Base-by-base conservation (phyloP, 2,329 filamentous ascomycete species). In the Aspergillus floridensis region DNA sequence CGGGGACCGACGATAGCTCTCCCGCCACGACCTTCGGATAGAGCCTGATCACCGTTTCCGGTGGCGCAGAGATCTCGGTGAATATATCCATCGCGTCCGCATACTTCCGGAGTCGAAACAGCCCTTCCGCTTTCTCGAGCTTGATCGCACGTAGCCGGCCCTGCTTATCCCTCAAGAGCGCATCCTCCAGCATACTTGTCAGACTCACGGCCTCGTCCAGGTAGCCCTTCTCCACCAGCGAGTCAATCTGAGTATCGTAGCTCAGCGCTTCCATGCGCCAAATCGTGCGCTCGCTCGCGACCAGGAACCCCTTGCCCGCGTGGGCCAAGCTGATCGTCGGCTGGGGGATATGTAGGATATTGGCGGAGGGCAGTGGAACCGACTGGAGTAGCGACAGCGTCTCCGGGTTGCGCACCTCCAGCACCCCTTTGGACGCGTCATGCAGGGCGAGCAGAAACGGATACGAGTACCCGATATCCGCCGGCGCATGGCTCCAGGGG, bases 261-360 rank as follows among this genome's bases (percentile, higher is more conserved):
- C 93, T 90, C 41, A 93, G 87, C 3, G 93, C 90, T 63, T 88
- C 91, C 95, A 99, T 98, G 67, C 95, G 89, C 95, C 95, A 99
- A 41, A 99, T 90, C 35, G 85, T 89, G 49, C 95, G 84, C 58
- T 98, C 95, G 71, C 93, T 97, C 21, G 89, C 89, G 54, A 98
- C 92, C 60, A 98, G 84, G 68, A 99, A 99, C 0, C 93, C 93
- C 73, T 99, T 99, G 3, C 91, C 95, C 0, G 92, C 93, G 77
- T 99, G 95, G 0, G 93, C 91, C n/a, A 99, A 81, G 70, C 93
- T 96, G 64, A 93, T 89, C 21, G 92, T 96, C 0, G 93, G 93
- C 53, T 96, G 92, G 0, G 93, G 92, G 26, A 98, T 95, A 73
- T 98, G 92, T 59, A 99, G 81, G 62, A 93, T 88, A 32, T 85